Percentiles rank a stretch among this genome's conserved stretches.
Evolutionary conservation across 2,329 filamentous ascomycete genomes (phyloP).

Genomic region (Aspergillus neotritici): DNA sequence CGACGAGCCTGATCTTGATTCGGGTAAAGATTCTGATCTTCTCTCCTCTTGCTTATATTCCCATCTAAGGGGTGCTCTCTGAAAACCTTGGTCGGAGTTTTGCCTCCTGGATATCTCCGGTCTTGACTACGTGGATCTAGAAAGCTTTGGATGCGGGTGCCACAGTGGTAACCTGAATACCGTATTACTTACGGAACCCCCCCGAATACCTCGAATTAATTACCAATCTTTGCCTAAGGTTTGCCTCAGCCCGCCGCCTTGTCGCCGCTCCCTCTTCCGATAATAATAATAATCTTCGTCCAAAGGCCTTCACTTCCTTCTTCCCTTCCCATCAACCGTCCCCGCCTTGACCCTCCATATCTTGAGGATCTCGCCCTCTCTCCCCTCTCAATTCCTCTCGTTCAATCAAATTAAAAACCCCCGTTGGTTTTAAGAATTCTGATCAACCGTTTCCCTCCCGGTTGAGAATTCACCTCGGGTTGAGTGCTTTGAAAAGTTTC

Average conservation of each 20-base stretch:
- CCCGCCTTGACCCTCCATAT: constrained; percentile 9
- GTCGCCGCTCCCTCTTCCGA: constrained; percentile 4
- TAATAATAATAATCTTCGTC: constrained; percentile 5
- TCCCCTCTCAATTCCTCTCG: constrained; percentile 9
- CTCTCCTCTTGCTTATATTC: background rate
- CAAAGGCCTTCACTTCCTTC: constrained; percentile 13
- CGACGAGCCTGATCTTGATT: background rate
- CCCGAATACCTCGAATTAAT: background rate
- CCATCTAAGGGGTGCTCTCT: no score
- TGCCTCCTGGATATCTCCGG: constrained; percentile 16
- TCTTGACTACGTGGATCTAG: constrained; percentile 10
- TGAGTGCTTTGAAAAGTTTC: no score
- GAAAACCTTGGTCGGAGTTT: constrained; percentile 3
- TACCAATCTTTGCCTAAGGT: constrained; percentile 5
- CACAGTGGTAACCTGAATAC: constrained; percentile 3
- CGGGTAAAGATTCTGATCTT: constrained; percentile 7
- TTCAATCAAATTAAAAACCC: background rate
- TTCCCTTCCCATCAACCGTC: constrained; percentile 12
- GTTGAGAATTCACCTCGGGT: no score
- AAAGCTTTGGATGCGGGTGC: constrained; percentile 6
- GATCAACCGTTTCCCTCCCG: no score
- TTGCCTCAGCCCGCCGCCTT: background rate
- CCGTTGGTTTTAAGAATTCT: no score
- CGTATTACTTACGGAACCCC: background rate
- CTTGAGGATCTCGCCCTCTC: constrained; percentile 8